phyloP scores from a whole-genome alignment of 345 rosid genomes.

The Salix dunnii region DNA sequence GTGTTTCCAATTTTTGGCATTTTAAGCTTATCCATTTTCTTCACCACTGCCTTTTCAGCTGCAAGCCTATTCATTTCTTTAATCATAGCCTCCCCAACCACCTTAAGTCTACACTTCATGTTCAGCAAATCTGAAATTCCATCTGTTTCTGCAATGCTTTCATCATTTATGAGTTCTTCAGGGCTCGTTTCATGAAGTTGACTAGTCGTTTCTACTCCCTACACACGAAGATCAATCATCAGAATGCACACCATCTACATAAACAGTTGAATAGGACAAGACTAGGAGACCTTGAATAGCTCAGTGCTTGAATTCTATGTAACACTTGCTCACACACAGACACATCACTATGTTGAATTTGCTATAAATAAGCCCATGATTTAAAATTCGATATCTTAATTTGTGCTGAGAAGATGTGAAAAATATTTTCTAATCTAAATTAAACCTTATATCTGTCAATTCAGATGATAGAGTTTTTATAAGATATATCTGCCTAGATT shows the following conservation, averaged over 20 bases:
- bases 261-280: slow-evolving; percentile 4
- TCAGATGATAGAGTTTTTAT: not conserved
- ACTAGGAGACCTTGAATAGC: not conserved
- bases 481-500: not conserved
- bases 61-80: slow-evolving; percentile 10
- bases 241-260: slow-evolving; percentile 1
- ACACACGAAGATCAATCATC: slow-evolving; percentile 7
- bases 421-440: not conserved
- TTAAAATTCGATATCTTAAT: not conserved
- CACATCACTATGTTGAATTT: not conserved
- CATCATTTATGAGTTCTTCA: slow-evolving; percentile 29
- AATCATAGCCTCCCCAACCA: slow-evolving; percentile 33
- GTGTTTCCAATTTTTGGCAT: slow-evolving; percentile 25
- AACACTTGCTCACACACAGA: not conserved
- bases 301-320: not conserved
- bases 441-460: not conserved
- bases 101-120: slow-evolving; percentile 46
- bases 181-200: slow-evolving; percentile 21
- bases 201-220: slow-evolving; percentile 26
- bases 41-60: slow-evolving; percentile 44
- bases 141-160: slow-evolving; percentile 25
- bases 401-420: no score
- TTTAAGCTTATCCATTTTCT: slow-evolving; percentile 42
- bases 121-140: slow-evolving; percentile 51
- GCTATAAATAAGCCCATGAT: not conserved